phyloP scores from a whole-genome alignment of 73 alveolate species.

The Breviolum minutum region DNA sequence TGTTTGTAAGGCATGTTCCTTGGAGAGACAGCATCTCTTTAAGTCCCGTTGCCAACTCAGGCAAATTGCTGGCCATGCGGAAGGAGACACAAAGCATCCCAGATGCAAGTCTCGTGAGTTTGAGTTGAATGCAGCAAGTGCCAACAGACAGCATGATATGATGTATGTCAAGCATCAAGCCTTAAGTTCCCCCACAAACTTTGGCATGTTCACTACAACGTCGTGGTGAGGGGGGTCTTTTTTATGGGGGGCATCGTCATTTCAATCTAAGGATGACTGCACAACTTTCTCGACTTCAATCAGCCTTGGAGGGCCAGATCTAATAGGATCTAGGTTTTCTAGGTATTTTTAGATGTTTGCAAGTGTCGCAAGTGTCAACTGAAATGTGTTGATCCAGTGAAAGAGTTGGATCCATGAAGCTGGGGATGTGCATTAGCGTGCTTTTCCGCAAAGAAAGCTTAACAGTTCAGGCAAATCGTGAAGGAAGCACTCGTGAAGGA shows the following conservation, averaged over 20 bases:
- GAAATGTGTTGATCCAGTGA: no score
- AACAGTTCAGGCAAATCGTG: no score
- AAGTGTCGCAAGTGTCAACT: no score
- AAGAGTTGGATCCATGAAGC: no score
- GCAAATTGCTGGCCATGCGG: slow-evolving; percentile 87
- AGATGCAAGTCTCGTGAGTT: background rate
- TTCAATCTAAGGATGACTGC: slow-evolving; percentile 39
- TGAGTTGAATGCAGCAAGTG: background rate
- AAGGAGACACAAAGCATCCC: slow-evolving; percentile 45
- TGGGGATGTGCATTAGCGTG: no score
- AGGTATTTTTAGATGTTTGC: no score
- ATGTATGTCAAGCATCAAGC: background rate
- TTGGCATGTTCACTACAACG: no score
- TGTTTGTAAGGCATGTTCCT: background rate
- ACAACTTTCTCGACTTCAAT: slow-evolving; percentile 63
- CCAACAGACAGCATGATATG: background rate
- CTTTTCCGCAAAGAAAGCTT: no score
- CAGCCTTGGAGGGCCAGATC: slow-evolving; percentile 72
- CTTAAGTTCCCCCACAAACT: no score
- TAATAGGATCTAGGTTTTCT: background rate
- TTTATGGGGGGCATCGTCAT: background rate
- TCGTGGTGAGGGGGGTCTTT: background rate
- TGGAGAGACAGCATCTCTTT: background rate
- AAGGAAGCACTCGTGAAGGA: no score
- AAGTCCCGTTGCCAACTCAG: background rate